phyloP scores from a whole-genome alignment of 2,329 filamentous ascomycete species.

The Claviceps sp. region DNA sequence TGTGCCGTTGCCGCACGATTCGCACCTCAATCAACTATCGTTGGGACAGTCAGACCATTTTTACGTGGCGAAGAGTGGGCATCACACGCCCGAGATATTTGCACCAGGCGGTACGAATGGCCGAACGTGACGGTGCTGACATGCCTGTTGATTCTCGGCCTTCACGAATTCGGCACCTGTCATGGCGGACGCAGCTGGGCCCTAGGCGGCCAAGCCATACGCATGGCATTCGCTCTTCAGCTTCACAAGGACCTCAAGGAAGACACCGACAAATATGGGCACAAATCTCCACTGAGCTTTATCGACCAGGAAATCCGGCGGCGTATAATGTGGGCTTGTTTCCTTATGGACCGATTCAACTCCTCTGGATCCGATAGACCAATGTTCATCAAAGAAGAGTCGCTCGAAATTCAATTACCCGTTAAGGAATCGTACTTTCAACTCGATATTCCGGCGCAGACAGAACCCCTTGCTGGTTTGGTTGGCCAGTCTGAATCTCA shows the following conservation, averaged over 20 bases:
- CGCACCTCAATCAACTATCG: constrained; percentile 73
- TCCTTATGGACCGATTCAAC: constrained; percentile 94
- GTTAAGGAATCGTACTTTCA: constrained; percentile 84
- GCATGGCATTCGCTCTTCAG: constrained; percentile 94
- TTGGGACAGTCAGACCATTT: constrained; percentile 59
- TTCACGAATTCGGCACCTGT: constrained; percentile 95
- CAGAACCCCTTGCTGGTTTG: constrained; percentile 66
- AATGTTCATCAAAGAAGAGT: constrained; percentile 80
- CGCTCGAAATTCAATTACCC: constrained; percentile 77
- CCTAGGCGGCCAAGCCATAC: constrained; percentile 82
- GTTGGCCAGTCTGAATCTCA: constrained; percentile 48
- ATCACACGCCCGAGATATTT: constrained; percentile 71
- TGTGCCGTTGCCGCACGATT: constrained; percentile 94
- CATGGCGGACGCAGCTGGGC: constrained; percentile 95
- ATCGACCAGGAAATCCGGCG: constrained; percentile 87
- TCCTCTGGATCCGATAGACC: constrained; percentile 89
- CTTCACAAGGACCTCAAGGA: constrained; percentile 83
- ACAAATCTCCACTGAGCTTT: constrained; percentile 60
- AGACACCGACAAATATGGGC: constrained; percentile 52
- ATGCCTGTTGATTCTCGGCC: constrained; percentile 71
- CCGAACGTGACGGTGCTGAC: constrained; percentile 94
- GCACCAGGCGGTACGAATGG: constrained; percentile 77
- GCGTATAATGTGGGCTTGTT: constrained; percentile 96
- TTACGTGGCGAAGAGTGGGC: constrained; percentile 88
- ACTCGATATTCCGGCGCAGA: constrained; percentile 78